Evolutionary conservation across 2,329 filamentous ascomycete species (phyloP), one percentile per base, ranked within the genome.

Genomic region (Nothopassalora personata): DNA sequence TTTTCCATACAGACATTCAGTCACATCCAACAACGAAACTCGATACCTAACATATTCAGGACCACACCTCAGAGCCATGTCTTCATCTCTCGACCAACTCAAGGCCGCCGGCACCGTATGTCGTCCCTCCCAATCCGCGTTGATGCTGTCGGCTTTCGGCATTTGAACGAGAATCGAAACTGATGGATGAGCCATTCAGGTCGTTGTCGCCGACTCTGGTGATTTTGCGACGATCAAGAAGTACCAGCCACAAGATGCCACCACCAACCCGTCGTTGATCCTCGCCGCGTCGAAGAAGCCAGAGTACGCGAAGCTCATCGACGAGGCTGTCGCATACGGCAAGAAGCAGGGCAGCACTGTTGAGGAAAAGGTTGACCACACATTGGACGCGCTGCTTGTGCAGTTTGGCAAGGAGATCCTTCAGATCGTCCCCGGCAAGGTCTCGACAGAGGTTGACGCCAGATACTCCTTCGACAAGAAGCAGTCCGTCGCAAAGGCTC

Each of bases 171-270:
- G 39, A 59, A 60, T 66, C 46, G 9, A 68, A 54, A 59, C 57
- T 60, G 58, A 62, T 53, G 13, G 47, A 57, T n/a, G 13, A 33
- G 54, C 18, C 48, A 47, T 45, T 68, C 74, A 94, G 91, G 89
- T 90, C 66, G 94, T 97, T 74, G 94, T 97, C 78, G 93, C 89
- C 78, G 94, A 97, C 83, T 96, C 93, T 79, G 94, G 92, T 87
- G 88, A 81, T 74, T 77, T 79, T 68, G 76, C 80, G 86, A 92
- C 92, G 78, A 99, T 99, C 78, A 92, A 84, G 83, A 97, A 97
- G 84, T 99, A 99, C 87, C 96, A 96, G 87, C 94, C 94, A 67
- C 92, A 99, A 84, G 94, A 99, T 90, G 94, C 94, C 74, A 99
- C 94, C 77, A 99, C 94, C 82, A 99, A 99, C 87, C 94, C 94